Evolutionary conservation across 2,329 filamentous ascomycete species (phyloP), one percentile per base, ranked within the genome.

Genomic region (Epicoccum sorghinum): DNA sequence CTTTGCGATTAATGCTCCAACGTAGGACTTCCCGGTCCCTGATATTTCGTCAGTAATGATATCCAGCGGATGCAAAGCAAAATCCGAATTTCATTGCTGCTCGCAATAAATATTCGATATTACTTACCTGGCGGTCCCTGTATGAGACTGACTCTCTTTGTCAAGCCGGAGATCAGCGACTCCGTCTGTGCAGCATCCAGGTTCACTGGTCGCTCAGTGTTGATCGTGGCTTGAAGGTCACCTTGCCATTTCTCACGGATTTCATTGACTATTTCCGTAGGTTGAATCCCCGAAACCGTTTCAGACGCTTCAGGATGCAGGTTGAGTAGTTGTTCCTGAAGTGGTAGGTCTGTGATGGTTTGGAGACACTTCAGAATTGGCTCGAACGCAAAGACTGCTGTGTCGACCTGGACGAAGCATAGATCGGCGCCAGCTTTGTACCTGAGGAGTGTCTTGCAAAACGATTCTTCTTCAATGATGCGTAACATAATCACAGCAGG

Each of bases 1-100:
- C 47, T 86, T 86, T 0, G 84, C 82, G 1, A 87, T 75, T 2
- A 89, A 73, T 0, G 88, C 85, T 0, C 89, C 89, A 3, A 90
- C 82, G 57, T 90, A 90, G 0, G 88, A 90, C 60, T 93, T 93
- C 1, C 89, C 89, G 0, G 88, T 92, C 0, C 87, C 86, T 86
- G 18, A 14, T 22, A 2, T 1, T 4, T 25, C 53, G 55, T 70
- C 14, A 57, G 60, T 42, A 41, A 43, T 30, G 30, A 12, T 4
- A 1, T 8, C 9, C 18, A 18, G 18, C 1, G 18, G 18, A 18
- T 18, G 18, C 18, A 18, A 18, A 3, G 18, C 18, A 18, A 18
- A 18, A 18, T 18, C 18, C 18, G 18, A 3, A 3, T 2, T 18
- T 7, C 42, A 10, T 7, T 7, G 6, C 22, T 14, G 5, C 10